Evolutionary conservation across 2,329 filamentous ascomycete genomes (phyloP).

Genomic region (Fusarium sp.): DNA sequence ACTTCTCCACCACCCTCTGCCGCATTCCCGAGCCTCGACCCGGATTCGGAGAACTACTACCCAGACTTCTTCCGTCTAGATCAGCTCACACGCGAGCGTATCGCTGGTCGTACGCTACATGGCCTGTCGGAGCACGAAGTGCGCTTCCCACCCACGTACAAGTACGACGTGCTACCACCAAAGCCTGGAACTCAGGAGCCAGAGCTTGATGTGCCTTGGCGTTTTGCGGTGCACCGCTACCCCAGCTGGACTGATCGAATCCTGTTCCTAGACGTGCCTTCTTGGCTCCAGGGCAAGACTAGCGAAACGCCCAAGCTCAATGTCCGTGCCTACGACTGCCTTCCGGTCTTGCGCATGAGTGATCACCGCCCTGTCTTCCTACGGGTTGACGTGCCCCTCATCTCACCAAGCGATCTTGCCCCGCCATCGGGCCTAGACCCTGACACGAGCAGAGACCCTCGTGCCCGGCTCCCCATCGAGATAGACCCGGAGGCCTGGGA

Average conservation of each 20-base stretch:
- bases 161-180: constrained; percentile 70
- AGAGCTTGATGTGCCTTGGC: constrained; percentile 45
- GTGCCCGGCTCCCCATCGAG: constrained; percentile 61
- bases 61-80: constrained; percentile 77
- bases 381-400: constrained; percentile 73
- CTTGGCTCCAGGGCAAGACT: constrained; percentile 57
- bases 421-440: constrained; percentile 46
- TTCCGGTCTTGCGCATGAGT: constrained; percentile 84
- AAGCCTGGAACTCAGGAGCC: constrained; percentile 47
- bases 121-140: constrained; percentile 81
- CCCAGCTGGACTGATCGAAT: constrained; percentile 96
- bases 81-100: constrained; percentile 81
- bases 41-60: constrained; percentile 71
- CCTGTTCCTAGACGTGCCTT: constrained; percentile 76
- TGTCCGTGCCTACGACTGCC: constrained; percentile 76
- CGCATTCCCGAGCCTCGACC: constrained; percentile 71
- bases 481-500: constrained; percentile 68
- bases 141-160: constrained; percentile 92
- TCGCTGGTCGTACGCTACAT: constrained; percentile 78
- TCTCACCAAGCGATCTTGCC: constrained; percentile 55
- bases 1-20: constrained; percentile 71
- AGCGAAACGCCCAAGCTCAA: constrained; percentile 51
- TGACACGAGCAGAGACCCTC: constrained; percentile 54
- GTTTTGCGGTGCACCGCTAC: constrained; percentile 81
- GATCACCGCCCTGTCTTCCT: constrained; percentile 90